Conservation (phyloP, 108 stramenopile species). For the Stephanodiscus minutulus region DNA sequence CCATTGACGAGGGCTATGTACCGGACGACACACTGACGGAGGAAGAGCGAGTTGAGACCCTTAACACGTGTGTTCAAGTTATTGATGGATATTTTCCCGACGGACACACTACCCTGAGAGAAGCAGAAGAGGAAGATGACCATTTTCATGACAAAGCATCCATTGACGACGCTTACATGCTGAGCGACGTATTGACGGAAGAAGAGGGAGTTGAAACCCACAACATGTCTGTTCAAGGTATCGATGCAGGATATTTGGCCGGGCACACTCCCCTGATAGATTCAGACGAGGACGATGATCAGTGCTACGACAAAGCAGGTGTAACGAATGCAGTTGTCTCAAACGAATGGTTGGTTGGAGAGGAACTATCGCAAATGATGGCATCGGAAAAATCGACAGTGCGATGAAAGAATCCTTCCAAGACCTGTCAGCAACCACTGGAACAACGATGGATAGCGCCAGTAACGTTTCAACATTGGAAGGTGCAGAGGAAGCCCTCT, state of each 20-base stretch:
- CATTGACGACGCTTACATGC: neutral
- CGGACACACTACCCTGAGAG: slow-evolving; percentile 33
- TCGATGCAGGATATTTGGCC: slow-evolving; percentile 31
- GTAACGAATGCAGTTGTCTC: neutral
- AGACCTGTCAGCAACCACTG: neutral
- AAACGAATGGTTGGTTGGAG: neutral
- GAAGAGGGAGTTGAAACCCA: slow-evolving; percentile 15
- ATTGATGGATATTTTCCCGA: slow-evolving; percentile 40
- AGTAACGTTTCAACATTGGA: slow-evolving; percentile 18
- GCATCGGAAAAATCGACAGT: neutral
- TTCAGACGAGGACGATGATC: slow-evolving; percentile 26
- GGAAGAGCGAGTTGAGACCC: slow-evolving; percentile 17
- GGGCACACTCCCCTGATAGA: slow-evolving; percentile 37
- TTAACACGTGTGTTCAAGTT: neutral
- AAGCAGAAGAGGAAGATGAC: slow-evolving; percentile 30
- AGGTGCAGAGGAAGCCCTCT: slow-evolving; percentile 15
- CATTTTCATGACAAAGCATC: neutral
- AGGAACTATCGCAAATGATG: slow-evolving; percentile 2
- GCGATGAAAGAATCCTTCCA: slow-evolving; percentile 3
- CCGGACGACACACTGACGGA: slow-evolving; percentile 27
- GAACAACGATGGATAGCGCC: slow-evolving; percentile 6
- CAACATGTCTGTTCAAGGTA: neutral
- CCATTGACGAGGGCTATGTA: slow-evolving; percentile 28
- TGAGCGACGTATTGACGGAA: slow-evolving; percentile 20
- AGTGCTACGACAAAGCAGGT: slow-evolving; percentile 1